Percentiles rank a stretch among this genome's conserved stretches.
Conservation (phyloP, 768 basidiomycete genomes). For the Harrya chromipes region DNA sequence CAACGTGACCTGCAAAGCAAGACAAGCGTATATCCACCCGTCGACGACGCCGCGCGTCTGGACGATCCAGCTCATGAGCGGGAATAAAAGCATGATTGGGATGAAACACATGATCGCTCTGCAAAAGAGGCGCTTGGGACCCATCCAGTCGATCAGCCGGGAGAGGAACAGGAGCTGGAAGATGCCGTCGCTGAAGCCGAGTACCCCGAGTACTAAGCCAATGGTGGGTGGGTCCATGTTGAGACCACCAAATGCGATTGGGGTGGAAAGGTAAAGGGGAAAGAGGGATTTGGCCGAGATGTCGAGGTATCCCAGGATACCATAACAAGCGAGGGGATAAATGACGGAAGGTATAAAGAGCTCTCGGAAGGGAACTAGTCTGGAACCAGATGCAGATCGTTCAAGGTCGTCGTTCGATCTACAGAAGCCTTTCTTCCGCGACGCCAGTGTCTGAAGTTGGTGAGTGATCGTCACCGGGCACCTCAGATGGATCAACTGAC, state of each 20-base stretch:
- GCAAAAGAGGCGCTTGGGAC: slow-evolving; percentile 34
- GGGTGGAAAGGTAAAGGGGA: slow-evolving; percentile 41
- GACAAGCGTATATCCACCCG: slow-evolving; percentile 41
- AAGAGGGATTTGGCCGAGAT: slow-evolving; percentile 37
- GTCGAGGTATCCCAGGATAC: slow-evolving; percentile 34
- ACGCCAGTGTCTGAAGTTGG: slow-evolving; percentile 8
- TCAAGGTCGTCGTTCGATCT: slow-evolving; percentile 1
- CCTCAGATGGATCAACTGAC: slow-evolving; percentile 20
- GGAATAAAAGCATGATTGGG: slow-evolving; percentile 26
- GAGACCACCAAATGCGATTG: slow-evolving; percentile 38
- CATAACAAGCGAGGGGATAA: slow-evolving; percentile 34
- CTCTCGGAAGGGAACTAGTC: slow-evolving; percentile 40
- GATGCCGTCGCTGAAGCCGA: slow-evolving; percentile 37
- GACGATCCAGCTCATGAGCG: slow-evolving; percentile 37
- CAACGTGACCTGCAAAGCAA: slow-evolving; percentile 45
- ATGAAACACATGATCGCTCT: slow-evolving; percentile 21
- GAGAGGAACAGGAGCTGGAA: slow-evolving; percentile 41
- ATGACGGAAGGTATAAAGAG: slow-evolving; percentile 33
- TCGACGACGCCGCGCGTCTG: slow-evolving; percentile 46
- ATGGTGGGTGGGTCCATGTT: slow-evolving; percentile 36
- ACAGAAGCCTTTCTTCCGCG: neutral
- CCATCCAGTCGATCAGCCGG: slow-evolving; percentile 32
- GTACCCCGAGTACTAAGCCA: slow-evolving; percentile 33
- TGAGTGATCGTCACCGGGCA: slow-evolving; percentile 3
- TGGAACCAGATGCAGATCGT: neutral